phyloP scores from a whole-genome alignment of 2,329 filamentous ascomycete species.

The Fusarium phyllophilum region DNA sequence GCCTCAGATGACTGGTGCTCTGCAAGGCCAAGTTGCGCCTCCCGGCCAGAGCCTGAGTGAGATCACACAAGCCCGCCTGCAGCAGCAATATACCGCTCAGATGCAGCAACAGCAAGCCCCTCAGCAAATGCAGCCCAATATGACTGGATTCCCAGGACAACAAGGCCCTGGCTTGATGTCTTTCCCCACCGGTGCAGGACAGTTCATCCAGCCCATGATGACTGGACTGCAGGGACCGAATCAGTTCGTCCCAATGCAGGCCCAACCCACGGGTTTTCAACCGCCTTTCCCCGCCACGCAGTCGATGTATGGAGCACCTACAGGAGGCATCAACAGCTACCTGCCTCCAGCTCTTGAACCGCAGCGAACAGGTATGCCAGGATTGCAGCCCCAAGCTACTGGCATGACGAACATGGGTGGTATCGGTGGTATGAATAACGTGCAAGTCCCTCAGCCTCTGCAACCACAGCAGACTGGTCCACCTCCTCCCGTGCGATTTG shows the following conservation, averaged over 20 bases:
- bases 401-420: conserved; percentile 41
- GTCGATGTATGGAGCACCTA: conserved; percentile 55
- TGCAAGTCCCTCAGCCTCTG: conserved; percentile 56
- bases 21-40: conserved; percentile 72
- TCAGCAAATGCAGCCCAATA: conserved; percentile 53
- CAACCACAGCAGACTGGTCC: conserved; percentile 68
- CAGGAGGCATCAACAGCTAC: conserved; percentile 64
- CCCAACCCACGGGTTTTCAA: conserved; percentile 73
- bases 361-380: conserved; percentile 64
- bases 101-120: conserved; percentile 54
- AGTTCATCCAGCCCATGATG: conserved; percentile 62
- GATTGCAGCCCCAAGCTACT: conserved; percentile 60
- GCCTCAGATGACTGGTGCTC: conserved; percentile 82
- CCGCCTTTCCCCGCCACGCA: conserved; percentile 58
- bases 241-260: conserved; percentile 62
- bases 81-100: conserved; percentile 67
- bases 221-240: conserved; percentile 54
- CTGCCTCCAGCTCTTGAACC: conserved; percentile 70
- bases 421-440: conserved; percentile 61
- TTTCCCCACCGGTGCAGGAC: conserved; percentile 50
- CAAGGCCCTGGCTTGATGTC: conserved; percentile 52
- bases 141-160: conserved; percentile 50
- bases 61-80: conserved; percentile 72
- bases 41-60: conserved; percentile 82
- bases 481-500: conserved; percentile 88